Percentiles rank a stretch among this genome's conserved stretches.
phyloP scores from a whole-genome alignment of 441 rosid species.

The Euphorbia corollata region DNA sequence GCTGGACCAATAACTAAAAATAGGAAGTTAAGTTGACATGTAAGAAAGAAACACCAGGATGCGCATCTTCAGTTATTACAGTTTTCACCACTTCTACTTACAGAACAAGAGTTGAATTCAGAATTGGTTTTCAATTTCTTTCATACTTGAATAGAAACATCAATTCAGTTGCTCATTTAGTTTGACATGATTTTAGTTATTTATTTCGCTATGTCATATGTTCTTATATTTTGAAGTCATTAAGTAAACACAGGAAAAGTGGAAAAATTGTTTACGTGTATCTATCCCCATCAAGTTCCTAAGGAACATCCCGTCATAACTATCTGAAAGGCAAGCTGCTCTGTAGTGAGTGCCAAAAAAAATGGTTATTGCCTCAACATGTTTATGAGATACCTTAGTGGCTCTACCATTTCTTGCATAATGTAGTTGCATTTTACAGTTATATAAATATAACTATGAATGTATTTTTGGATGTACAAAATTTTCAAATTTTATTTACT shows the following conservation, averaged over 20 bases:
- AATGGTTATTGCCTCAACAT: neutral
- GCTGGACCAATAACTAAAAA: too few species aligned
- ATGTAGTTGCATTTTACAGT: too few species aligned
- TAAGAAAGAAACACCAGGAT: neutral
- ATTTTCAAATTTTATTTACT: too few species aligned
- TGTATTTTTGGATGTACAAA: neutral
- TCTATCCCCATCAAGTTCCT: neutral
- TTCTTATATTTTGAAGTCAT: neutral
- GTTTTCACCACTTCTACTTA: too few species aligned
- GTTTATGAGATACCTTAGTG: neutral
- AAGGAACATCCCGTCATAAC: neutral
- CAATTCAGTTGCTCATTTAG: neutral
- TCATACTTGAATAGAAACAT: neutral
- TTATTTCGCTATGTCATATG: neutral
- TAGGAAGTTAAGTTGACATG: neutral
- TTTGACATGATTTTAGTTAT: neutral
- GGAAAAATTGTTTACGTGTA: neutral
- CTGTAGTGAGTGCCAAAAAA: neutral
- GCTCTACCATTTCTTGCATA: too few species aligned
- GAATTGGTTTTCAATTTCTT: neutral
- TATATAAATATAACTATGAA: neutral
- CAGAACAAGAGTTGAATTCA: neutral
- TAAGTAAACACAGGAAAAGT: neutral
- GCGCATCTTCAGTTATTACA: conserved; percentile 1
- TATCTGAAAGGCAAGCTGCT: neutral